Percentiles rank a stretch among this genome's conserved stretches.
Evolutionary conservation across 2,329 filamentous ascomycete genomes (phyloP).

Genomic region (Colletotrichum lupini): DNA sequence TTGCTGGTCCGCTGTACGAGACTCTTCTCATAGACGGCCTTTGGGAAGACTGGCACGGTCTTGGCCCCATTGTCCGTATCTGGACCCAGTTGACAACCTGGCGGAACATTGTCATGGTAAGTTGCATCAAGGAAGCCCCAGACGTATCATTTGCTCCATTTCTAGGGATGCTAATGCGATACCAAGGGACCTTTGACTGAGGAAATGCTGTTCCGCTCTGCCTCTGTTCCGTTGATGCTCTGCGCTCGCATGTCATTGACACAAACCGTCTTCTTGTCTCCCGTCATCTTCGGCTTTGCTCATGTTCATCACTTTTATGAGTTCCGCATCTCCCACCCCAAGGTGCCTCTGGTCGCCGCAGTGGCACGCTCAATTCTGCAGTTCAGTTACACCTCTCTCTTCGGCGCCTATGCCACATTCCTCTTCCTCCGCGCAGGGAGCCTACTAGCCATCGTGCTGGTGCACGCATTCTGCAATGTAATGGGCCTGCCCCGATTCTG

Average conservation of each 20-base stretch:
- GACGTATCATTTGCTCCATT: not conserved
- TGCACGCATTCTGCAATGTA: slow-evolving; percentile 92
- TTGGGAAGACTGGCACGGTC: slow-evolving; percentile 73
- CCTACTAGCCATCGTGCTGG: slow-evolving; percentile 77
- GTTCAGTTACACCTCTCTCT: slow-evolving; percentile 89
- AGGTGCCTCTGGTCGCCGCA: slow-evolving; percentile 70
- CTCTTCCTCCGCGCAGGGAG: slow-evolving; percentile 88
- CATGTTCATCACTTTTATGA: slow-evolving; percentile 98
- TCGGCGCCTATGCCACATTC: slow-evolving; percentile 94
- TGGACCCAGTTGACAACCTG: slow-evolving; percentile 83
- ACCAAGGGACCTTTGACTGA: slow-evolving; percentile 87
- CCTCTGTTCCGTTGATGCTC: slow-evolving; percentile 85
- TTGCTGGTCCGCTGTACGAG: slow-evolving; percentile 87
- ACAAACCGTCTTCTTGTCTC: slow-evolving; percentile 81
- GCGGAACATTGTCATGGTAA: slow-evolving; percentile 87
- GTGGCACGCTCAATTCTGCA: slow-evolving; percentile 82
- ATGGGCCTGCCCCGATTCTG: slow-evolving; percentile 90
- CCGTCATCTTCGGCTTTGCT: slow-evolving; percentile 90
- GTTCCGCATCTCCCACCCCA: slow-evolving; percentile 83
- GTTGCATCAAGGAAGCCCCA: slow-evolving; percentile 45
- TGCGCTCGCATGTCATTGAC: slow-evolving; percentile 68
- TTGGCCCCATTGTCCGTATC: slow-evolving; percentile 66
- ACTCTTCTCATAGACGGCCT: slow-evolving; percentile 76
- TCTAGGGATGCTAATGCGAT: not conserved
- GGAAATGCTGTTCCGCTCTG: slow-evolving; percentile 91